Evolutionary conservation across 179 eudicot species (phyloP).

Genomic region (Camellia oleifera): DNA sequence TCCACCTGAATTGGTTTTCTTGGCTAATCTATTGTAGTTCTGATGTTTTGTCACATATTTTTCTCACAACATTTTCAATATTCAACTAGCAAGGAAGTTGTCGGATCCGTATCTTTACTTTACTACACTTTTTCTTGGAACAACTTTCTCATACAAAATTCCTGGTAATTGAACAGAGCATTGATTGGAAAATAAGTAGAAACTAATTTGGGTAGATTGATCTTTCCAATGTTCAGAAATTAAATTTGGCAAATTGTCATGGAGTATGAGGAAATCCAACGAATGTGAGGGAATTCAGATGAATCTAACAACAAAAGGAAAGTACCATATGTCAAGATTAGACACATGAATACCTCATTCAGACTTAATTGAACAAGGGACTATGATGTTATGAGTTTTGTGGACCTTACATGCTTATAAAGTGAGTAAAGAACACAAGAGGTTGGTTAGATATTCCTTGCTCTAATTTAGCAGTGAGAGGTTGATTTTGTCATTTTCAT

Average conservation of each 20-base stretch:
- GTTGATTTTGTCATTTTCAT: not conserved
- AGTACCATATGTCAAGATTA: not conserved
- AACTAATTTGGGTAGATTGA: not conserved
- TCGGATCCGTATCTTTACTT: no score
- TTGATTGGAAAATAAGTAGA: not conserved
- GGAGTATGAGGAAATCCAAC: not conserved
- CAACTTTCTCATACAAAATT: no score
- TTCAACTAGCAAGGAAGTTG: no score
- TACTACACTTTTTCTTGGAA: no score
- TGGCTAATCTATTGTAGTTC: not conserved
- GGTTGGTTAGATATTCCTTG: not conserved
- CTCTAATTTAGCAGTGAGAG: not conserved
- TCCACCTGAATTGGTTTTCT: slow-evolving; percentile 1
- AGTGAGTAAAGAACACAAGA: not conserved
- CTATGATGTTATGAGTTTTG: not conserved
- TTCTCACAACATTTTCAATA: not conserved
- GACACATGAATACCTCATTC: not conserved
- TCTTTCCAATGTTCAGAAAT: not conserved
- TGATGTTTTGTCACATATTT: not conserved
- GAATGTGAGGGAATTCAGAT: not conserved
- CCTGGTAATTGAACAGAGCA: no score
- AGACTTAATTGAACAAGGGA: not conserved
- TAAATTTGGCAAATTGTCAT: not conserved
- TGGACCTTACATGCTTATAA: not conserved
- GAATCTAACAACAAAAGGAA: not conserved